Conservation (phyloP, 2,329 filamentous ascomycete species). For the Colletotrichum trifolii region DNA sequence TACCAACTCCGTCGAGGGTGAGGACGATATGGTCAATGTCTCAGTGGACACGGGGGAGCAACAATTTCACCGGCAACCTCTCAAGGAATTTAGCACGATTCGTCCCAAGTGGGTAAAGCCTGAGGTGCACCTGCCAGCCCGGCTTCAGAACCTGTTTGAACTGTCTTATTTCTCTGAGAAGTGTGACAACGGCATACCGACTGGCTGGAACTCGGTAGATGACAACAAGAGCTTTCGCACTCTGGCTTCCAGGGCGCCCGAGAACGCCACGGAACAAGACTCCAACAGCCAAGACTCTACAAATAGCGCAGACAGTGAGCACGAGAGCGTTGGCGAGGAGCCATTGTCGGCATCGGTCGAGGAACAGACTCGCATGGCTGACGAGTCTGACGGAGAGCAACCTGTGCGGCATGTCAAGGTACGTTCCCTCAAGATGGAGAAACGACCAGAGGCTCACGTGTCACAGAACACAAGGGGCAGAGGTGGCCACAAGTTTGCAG, state of each 20-base stretch:
- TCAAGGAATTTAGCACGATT: conserved; percentile 60
- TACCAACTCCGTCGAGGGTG: conserved; percentile 83
- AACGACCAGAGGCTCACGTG: conserved; percentile 2
- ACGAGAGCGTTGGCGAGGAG: conserved; percentile 65
- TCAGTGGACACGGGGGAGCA: conserved; percentile 77
- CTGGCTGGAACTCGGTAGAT: conserved; percentile 74
- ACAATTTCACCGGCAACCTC: conserved; percentile 39
- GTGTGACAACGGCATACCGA: conserved; percentile 70
- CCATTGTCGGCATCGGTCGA: conserved; percentile 43
- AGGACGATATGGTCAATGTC: conserved; percentile 91
- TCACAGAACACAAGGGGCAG: conserved; percentile 33
- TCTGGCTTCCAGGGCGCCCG: conserved; percentile 57
- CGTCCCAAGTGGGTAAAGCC: conserved; percentile 66
- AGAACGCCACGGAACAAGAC: conserved; percentile 53
- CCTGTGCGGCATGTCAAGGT: conserved; percentile 49
- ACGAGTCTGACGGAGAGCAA: conserved; percentile 70
- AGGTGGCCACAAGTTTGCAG: conserved; percentile 35
- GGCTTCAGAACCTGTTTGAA: conserved; percentile 79
- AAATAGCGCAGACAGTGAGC: conserved; percentile 60
- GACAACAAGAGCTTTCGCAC: conserved; percentile 68
- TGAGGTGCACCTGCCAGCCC: conserved; percentile 68
- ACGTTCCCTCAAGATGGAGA: conserved; percentile 30
- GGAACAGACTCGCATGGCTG: conserved; percentile 64
- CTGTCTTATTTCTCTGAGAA: conserved; percentile 72
- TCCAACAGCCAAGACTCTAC: conserved; percentile 59